phyloP scores from a whole-genome alignment of 257 asterid genomes.

The Fraxinus anomala region DNA sequence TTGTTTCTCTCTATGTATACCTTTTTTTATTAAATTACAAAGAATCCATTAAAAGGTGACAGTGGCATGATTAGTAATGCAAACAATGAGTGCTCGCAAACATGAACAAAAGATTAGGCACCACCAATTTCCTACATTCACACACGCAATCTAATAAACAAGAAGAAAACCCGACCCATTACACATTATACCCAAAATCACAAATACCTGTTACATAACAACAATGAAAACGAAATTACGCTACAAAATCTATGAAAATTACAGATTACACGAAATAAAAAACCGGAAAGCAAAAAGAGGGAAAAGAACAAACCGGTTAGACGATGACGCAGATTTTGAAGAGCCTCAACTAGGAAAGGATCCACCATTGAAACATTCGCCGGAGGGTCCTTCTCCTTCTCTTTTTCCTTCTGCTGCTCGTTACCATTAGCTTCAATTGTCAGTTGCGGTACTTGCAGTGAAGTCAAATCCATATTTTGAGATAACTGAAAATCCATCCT shows the following conservation, averaged over 20 bases:
- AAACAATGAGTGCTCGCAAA: background rate
- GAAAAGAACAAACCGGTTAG: slow-evolving; percentile 59
- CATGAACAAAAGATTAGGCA: slow-evolving; percentile 30
- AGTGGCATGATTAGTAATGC: background rate
- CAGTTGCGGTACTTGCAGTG: slow-evolving; percentile 16
- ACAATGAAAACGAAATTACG: background rate
- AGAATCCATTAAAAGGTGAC: background rate
- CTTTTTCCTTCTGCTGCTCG: slow-evolving; percentile 24
- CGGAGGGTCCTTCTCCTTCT: slow-evolving; percentile 18
- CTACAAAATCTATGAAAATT: background rate
- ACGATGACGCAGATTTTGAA: slow-evolving; percentile 98
- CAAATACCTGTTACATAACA: slow-evolving; percentile 18
- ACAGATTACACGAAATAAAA: background rate
- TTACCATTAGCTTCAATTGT: slow-evolving; percentile 29
- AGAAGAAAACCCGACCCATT: background rate
- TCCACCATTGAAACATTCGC: slow-evolving; percentile 70
- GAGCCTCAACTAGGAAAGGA: slow-evolving; percentile 93
- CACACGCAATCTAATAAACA: slow-evolving; percentile 1
- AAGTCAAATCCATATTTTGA: slow-evolving; percentile 41
- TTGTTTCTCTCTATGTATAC: background rate
- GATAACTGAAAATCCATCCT: background rate
- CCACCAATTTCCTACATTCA: background rate
- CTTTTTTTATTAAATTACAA: background rate
- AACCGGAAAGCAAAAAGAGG: background rate
- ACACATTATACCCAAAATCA: slow-evolving; percentile 11